Evolutionary conservation across 1,284 basidiomycete genomes (phyloP), one percentile per base, ranked within the genome.

Genomic region (Mycosarcoma mackinlayi): DNA sequence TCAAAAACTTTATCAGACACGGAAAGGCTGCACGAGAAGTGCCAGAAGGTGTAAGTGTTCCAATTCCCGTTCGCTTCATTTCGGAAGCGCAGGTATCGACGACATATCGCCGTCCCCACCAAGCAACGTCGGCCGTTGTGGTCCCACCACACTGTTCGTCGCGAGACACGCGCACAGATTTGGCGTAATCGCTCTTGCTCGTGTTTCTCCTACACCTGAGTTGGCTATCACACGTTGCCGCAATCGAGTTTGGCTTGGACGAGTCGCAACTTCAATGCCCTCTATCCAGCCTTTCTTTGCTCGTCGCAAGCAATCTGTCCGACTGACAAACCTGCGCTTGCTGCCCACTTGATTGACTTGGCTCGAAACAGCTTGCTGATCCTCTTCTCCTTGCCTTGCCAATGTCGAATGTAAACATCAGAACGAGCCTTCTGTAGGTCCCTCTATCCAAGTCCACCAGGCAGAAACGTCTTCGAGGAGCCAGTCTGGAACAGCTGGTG

Each of bases 1-100:
- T 80, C 51, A 78, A 74, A 51, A 71, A 77, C 56, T 73, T 80
- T 34, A 77, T 80, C 47, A 63, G 78, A 45, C 77, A 80, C 63
- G 79, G 78, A 46, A 80, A 79, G 60, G 70, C 75, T 27, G 35
- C 57, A 67, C 39, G 61, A 39, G 44, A 68, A 50, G 41, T 64
- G 44, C 49, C 51, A 53, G 52, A 72, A 24, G 61, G 54, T 50
- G 63, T 68, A 52, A 68, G 69, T 73, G 2, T n/a, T 38, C 33
- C 14, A 35, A 33, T 19, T 49, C 42, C 45, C 21, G 4, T 44
- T 27, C 9, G 37, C 40, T 24, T 49, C 54, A 46, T 39, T 34
- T 37, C 4, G 25, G 3, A n/a, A 31, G 24, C 13, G 16, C 14
- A 3, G 10, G 14, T 23, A 8, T 38, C 27, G 47, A 18, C 37